Evolutionary conservation across 1,139 yeast species (phyloP), one percentile per base, ranked within the genome.

Genomic region (Candida glucosophila): DNA sequence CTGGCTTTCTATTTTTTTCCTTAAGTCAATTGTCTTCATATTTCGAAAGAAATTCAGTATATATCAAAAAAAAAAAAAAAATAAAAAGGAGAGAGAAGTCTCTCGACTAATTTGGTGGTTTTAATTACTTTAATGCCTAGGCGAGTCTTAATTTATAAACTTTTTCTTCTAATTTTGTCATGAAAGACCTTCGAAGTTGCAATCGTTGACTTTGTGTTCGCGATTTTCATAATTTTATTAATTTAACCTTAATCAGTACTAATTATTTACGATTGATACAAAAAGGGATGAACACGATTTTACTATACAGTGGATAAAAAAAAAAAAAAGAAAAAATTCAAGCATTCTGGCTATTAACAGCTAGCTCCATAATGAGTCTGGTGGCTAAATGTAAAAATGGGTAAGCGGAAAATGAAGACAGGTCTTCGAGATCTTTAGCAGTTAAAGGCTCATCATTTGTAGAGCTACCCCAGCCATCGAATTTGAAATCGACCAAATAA

Each of bases 381-480:
- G 97, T 88, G 15, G 96, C 92, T 43, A 90, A 61, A 54, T 90
- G 95, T 45, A 90, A 61, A 52, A 90, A 90, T 19, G 98, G 97
- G 47, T 88, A 90, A 1, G 96, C 96, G 23, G 93, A 79, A 44
- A 86, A 85, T 11, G 93, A 78, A 28, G 80, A 69, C 58, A 79
- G 77, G 41, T 79, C 86, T 40, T 80, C 93, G 34, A 74, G 60
- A 37, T 66, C 70, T 36, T 58, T 58, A 37, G 47, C 44, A 22
- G 40, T 20, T 23, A 29, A 19, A 12, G 22, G 19, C 10, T 20
- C 18, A 22, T 24, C 32, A 19, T 33, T 38, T 16, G 35, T 34
- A 22, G 54, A 41, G 21, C 47, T 55, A 44, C 86, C 95, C 95
- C 96, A 90, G 4, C 98, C 98, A 47, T 90, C 97, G 50, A 90